Conservation (phyloP, 1,284 basidiomycete species). For the Neotropicomus parvogracilis region DNA sequence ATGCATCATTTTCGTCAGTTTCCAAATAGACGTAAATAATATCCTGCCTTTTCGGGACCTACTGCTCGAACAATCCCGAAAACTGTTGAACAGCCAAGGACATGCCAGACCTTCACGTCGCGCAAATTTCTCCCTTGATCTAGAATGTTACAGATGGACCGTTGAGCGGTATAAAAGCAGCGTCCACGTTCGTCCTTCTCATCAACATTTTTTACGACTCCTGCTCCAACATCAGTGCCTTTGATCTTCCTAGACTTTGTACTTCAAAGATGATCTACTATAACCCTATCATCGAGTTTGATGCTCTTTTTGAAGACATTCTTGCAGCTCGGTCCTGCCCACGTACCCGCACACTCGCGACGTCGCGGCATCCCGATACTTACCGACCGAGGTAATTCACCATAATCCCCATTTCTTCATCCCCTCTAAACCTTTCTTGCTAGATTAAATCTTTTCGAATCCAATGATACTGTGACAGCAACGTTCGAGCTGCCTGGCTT, state of each 20-base stretch:
- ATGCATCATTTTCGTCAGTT: background rate
- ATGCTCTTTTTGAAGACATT: conserved; percentile 13
- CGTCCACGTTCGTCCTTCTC: background rate
- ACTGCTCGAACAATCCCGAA: conserved; percentile 12
- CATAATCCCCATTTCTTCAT: no score
- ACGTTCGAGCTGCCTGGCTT: conserved; percentile 45
- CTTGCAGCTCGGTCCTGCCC: background rate
- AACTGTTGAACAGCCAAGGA: conserved; percentile 1
- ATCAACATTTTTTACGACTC: background rate
- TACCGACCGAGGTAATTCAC: conserved; percentile 4
- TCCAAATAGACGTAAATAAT: background rate
- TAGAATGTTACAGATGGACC: conserved; percentile 5
- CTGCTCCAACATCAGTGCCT: background rate
- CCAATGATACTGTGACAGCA: conserved; percentile 37
- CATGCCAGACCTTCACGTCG: background rate
- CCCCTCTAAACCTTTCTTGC: background rate
- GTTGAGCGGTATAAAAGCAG: background rate
- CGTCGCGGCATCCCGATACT: background rate
- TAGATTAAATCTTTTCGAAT: conserved; percentile 37
- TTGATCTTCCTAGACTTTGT: no score
- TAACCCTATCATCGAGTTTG: conserved; percentile 6
- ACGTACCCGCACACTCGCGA: background rate
- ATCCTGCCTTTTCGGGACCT: background rate
- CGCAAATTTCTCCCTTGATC: background rate
- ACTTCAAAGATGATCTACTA: conserved; percentile 15